Conservation (phyloP, 2,329 filamentous ascomycete genomes). For the Helotiales sp. region DNA sequence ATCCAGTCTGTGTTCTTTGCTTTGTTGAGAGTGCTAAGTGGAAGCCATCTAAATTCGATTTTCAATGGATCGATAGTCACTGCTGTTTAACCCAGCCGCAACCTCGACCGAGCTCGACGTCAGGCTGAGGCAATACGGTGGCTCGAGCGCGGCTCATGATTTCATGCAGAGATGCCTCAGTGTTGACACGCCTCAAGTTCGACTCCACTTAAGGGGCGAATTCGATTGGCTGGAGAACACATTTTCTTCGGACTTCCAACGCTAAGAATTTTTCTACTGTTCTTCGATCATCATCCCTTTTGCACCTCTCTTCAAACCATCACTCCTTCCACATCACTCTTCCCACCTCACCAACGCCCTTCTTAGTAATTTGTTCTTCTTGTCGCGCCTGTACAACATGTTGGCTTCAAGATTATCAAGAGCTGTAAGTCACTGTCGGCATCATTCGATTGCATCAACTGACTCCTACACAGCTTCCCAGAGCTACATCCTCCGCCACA, state of each 20-base stretch:
- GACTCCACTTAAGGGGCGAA: background rate
- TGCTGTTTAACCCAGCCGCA: background rate
- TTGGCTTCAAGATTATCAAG: slow-evolving; percentile 70
- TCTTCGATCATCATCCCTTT: slow-evolving; percentile 6
- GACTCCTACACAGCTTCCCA: slow-evolving; percentile 63
- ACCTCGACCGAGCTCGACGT: background rate
- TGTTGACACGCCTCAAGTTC: background rate
- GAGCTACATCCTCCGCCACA: slow-evolving; percentile 68
- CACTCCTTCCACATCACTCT: slow-evolving; percentile 23
- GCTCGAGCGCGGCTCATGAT: background rate
- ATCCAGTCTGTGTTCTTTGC: background rate
- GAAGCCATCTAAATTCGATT: background rate
- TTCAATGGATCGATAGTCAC: background rate
- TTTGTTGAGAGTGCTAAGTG: background rate
- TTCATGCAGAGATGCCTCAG: background rate
- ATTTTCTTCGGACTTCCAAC: background rate
- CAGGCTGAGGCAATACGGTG: background rate
- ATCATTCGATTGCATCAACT: slow-evolving; percentile 27
- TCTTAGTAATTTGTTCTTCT: slow-evolving; percentile 14
- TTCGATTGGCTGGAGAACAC: background rate
- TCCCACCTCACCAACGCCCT: no score
- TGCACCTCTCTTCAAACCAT: slow-evolving; percentile 11
- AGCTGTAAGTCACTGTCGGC: slow-evolving; percentile 62
- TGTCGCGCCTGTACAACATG: slow-evolving; percentile 53
- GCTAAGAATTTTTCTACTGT: background rate